Evolutionary conservation across 805 yeast species (phyloP), one percentile per base, ranked within the genome.

Genomic region (Kodamaea hsintzibuensis): DNA sequence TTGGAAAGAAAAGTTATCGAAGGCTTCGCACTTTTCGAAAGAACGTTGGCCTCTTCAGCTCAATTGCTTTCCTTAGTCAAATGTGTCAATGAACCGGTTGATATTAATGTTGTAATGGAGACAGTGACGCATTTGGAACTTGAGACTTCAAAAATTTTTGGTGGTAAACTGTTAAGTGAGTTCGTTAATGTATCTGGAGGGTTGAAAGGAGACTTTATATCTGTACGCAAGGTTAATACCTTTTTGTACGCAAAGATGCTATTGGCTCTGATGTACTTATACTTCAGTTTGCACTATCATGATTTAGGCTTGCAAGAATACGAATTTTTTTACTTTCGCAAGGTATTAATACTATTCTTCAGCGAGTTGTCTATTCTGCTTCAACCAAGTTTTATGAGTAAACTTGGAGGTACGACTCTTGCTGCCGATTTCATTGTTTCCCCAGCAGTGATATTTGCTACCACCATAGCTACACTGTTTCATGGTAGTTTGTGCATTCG

Each of bases 1-100:
- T 55, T 83, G 37, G 86, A 83, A 55, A 68, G 65, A 22, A 69
- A 70, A 43, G 72, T 77, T 2, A 69, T 78, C 2, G 66, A 68
- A 6, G 63, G 70, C 12, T 65, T 75, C 58, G 66, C 71, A 40
- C 59, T 72, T 12, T 68, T 78, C 30, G 49, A 59, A 10, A 42
- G 60, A 3, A 51, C 77, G 33, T 59, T 83, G 6, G 59, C 80
- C 14, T 57, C 59, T 19, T 56, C 66, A n/a, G 71, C 40, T 52
- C 57, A 14, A 1, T 16, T 64, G 2, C 54, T 61, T 18, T 56
- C 55, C 19, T 42, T 56, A 30, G 33, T 79, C 10, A 65, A 79
- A 44, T 70, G 76, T 58, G 69, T 83, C n/a, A 70, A 69, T 9
- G 65, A 66, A 1, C 65, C 67, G 9, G 68, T 80, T 10, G 67